Evolutionary conservation across 2,329 filamentous ascomycete genomes (phyloP).

Genomic region (Xenosphaeropsis pyriputrescens): DNA sequence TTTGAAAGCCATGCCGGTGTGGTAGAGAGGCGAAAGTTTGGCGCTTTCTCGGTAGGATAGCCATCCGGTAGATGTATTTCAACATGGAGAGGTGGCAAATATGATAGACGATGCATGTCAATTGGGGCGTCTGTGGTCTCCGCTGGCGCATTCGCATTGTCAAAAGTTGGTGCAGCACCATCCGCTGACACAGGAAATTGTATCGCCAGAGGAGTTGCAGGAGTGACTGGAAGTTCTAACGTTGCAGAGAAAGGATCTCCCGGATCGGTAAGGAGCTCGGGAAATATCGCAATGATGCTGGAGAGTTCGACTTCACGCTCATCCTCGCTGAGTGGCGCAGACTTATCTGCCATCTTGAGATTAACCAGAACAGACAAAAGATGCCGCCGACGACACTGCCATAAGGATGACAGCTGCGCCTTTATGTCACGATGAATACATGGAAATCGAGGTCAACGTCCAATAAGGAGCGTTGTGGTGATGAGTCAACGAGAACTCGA

Average conservation of each 20-base stretch:
- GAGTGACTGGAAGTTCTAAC: slow-evolving; percentile 43
- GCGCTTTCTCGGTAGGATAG: slow-evolving; percentile 40
- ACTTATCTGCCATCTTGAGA: slow-evolving; percentile 1
- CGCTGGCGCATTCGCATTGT: slow-evolving; percentile 2
- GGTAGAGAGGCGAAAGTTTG: slow-evolving; percentile 33
- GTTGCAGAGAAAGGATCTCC: slow-evolving; percentile 26
- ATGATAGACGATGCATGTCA: slow-evolving; percentile 17
- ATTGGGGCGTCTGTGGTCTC: slow-evolving; percentile 5
- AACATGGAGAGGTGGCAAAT: slow-evolving; percentile 42
- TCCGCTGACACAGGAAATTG: slow-evolving; percentile 35
- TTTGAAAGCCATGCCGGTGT: slow-evolving; percentile 40
- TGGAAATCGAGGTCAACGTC: too few relatives aligned
- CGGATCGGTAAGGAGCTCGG: slow-evolving; percentile 38
- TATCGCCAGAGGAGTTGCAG: slow-evolving; percentile 38
- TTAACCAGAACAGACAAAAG: too few relatives aligned
- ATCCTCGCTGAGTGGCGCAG: slow-evolving; percentile 40
- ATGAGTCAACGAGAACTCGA: not conserved
- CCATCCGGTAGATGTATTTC: slow-evolving; percentile 37
- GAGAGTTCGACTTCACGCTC: slow-evolving; percentile 42
- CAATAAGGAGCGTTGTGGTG: too few relatives aligned
- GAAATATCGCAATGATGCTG: slow-evolving; percentile 48
- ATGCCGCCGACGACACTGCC: not conserved
- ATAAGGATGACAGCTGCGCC: not conserved
- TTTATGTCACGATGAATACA: too few relatives aligned
- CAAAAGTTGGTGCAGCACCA: slow-evolving; percentile 12